Evolutionary conservation across 1,139 yeast genomes (phyloP), one percentile per base, ranked within the genome.

Genomic region (Taphrina deformans): DNA sequence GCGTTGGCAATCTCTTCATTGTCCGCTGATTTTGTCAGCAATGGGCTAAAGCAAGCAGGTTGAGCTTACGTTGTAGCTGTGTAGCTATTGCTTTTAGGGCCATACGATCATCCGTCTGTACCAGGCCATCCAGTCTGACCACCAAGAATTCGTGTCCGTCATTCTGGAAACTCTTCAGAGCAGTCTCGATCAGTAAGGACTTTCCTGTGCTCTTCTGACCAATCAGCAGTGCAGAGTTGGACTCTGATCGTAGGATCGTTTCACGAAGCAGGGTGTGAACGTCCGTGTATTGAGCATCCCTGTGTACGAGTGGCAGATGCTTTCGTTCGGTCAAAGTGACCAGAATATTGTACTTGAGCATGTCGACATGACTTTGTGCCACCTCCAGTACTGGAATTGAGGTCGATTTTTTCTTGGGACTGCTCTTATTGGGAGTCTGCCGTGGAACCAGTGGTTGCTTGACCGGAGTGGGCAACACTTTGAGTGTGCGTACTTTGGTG

Each of bases 201-300:
- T 93, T 93, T 0, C 96, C 97, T 4, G 85, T 78, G 0, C 88
- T 84, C 56, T 92, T 77, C 0, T 97, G 92, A 0, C 99, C 99
- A 55, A 90, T 80, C 0, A 93, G 67, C 10, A 92, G 77, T 9
- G 87, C 84, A 0, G 97, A 91, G 72, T 89, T 91, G 3, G 96
- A 93, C 70, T 90, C 96, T 44, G 83, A 82, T 69, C 84, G 84
- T 18, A 79, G 76, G 0, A 92, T 80, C 0, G 96, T 87, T 69
- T 85, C 85, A 66, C 84, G 84, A 67, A 92, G 74, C 70, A 88
- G 74, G 0, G 63, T 26, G n/a, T 59, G 52, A 14, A 59, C 12
- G 35, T 52, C 55, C 6, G n/a, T 23, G 18, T 59, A 50, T 35
- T 48, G 62, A 18, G 40, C 29, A 7, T 46, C 62, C 2, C 58